These are phyloP conservation scores for Phytopythium ostracodes DNA, from an alignment of 352 stramenopile genomes.

Conservation along the genomic window DNA sequence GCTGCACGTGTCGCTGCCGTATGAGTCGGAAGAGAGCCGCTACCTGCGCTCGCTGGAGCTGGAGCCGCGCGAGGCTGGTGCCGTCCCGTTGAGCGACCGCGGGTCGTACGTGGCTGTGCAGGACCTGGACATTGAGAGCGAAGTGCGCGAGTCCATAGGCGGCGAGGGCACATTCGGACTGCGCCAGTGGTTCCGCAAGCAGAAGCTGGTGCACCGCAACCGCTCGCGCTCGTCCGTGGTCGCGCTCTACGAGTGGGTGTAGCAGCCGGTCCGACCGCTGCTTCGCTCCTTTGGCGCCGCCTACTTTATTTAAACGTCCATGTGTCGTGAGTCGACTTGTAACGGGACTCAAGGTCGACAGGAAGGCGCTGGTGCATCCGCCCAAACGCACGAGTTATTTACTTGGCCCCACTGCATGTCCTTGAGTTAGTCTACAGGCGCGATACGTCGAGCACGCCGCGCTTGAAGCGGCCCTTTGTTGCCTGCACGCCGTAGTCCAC, in stretches of 20 bases:
- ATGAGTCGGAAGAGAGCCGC: slow-evolving; percentile 68
- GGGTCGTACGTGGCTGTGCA: slow-evolving; percentile 40
- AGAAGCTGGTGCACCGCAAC: slow-evolving; percentile 77
- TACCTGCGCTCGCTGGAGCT: slow-evolving; percentile 70
- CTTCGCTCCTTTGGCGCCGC: too few relatives aligned
- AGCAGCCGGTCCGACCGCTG: too few relatives aligned
- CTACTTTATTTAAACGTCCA: slow-evolving; percentile 5
- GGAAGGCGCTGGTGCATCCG: background rate
- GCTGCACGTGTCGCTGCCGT: slow-evolving; percentile 67
- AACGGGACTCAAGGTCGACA: background rate
- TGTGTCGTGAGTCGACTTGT: background rate
- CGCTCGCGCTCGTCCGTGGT: slow-evolving; percentile 54
- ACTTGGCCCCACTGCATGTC: too few relatives aligned
- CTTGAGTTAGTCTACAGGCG: slow-evolving; percentile 30
- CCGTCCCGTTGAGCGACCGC: slow-evolving; percentile 54
- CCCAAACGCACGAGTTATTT: background rate
- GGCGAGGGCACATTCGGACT: slow-evolving; percentile 73
- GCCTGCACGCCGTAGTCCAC: slow-evolving; percentile 72
- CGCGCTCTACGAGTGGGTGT: slow-evolving; percentile 72
- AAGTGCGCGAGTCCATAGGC: slow-evolving; percentile 76
- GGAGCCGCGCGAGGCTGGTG: slow-evolving; percentile 69
- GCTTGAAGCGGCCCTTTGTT: slow-evolving; percentile 70
- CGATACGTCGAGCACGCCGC: slow-evolving; percentile 70
- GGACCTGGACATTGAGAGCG: slow-evolving; percentile 70
- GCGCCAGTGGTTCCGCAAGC: slow-evolving; percentile 79